Evolutionary conservation across 257 asterid species (phyloP).

Genomic region (Salvia hispanica): DNA sequence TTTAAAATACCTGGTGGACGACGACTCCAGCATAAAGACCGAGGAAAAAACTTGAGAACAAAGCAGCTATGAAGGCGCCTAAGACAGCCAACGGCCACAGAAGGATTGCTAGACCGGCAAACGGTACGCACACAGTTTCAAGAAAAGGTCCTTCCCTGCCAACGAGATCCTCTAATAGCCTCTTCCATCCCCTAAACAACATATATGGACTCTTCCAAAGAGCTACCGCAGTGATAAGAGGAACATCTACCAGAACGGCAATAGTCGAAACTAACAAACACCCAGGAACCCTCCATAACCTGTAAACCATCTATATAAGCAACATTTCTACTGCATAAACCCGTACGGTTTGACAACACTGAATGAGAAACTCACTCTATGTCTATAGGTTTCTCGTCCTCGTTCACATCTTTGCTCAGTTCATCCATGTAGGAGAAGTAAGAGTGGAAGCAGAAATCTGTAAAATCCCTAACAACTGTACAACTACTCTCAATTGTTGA

Average conservation of each 20-base stretch:
- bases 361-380: constrained; percentile 53
- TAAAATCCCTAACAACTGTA: constrained; percentile 71
- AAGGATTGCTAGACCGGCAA: constrained; percentile 83
- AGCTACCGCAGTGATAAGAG: constrained; percentile 64
- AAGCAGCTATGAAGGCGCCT: constrained; percentile 65
- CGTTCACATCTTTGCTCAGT: constrained; percentile 55
- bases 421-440: constrained; percentile 94
- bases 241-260: constrained; percentile 65
- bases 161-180: constrained; percentile 74
- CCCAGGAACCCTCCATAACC: constrained; percentile 67
- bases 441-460: constrained; percentile 91
- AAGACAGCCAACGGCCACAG: constrained; percentile 89
- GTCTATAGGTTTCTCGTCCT: constrained; percentile 67
- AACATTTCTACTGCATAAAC: too few relatives aligned
- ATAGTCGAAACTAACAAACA: constrained; percentile 65
- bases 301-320: constrained; percentile 6
- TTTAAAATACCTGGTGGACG: constrained; percentile 61
- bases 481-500: constrained; percentile 70
- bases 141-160: constrained; percentile 95
- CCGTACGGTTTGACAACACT: background rate
- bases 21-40: constrained; percentile 74
- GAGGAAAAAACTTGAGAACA: constrained; percentile 70
- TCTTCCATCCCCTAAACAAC: constrained; percentile 88
- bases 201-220: constrained; percentile 93
- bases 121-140: constrained; percentile 85